Conservation (phyloP, 2,329 filamentous ascomycete species). For the Penicillium paneum region DNA sequence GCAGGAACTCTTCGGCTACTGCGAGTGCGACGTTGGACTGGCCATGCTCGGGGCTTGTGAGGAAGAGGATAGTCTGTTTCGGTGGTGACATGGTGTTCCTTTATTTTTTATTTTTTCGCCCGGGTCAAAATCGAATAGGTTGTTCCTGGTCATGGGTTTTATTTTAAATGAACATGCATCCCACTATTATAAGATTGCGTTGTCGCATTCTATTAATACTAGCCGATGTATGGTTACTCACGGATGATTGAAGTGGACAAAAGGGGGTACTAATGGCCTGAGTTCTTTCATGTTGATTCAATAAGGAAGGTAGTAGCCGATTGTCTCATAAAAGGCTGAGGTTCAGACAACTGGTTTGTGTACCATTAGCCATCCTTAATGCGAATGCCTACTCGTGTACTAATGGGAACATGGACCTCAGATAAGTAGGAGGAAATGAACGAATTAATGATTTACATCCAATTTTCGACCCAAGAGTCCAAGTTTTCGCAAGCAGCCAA, state of each 20-base stretch:
- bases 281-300: neutral
- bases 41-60: slow-evolving; percentile 48
- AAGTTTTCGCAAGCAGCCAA: slow-evolving; percentile 1
- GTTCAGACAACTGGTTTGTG: neutral
- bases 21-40: slow-evolving; percentile 50
- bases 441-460: neutral
- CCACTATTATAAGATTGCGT: neutral
- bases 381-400: neutral
- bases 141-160: neutral
- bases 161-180: neutral
- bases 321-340: neutral
- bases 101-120: neutral
- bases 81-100: slow-evolving; percentile 14
- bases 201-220: slow-evolving; percentile 2
- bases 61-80: slow-evolving; percentile 36
- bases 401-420: neutral
- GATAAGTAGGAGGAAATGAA: neutral
- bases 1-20: slow-evolving; percentile 41
- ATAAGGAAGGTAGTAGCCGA: neutral
- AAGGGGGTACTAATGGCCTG: neutral
- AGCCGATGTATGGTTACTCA: slow-evolving; percentile 11
- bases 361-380: neutral
- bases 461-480: neutral
- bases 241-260: neutral
- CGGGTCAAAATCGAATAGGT: neutral